phyloP scores from a whole-genome alignment of 2,329 filamentous ascomycete genomes.

The Arthrobotrys sphaeroides region DNA sequence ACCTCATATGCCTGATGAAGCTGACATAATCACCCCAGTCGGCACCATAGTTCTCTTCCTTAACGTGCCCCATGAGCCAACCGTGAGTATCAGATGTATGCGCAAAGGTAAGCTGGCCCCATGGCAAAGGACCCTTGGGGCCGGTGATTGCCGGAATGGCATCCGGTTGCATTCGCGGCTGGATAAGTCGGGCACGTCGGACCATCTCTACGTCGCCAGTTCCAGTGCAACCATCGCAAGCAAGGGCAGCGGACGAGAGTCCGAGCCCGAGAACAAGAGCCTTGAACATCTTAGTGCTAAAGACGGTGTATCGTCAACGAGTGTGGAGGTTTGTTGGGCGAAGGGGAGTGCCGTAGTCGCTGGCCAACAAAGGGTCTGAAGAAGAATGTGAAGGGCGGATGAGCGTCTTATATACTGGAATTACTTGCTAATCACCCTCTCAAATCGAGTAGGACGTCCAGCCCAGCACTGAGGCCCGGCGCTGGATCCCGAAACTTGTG shows the following conservation, averaged over 20 bases:
- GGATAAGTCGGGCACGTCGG: constrained; percentile 40
- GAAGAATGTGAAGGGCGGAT: neutral
- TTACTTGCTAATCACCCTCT: neutral
- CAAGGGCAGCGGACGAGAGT: constrained; percentile 39
- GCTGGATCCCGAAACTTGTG: constrained; percentile 5
- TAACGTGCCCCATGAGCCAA: constrained; percentile 91
- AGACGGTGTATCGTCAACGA: constrained; percentile 3
- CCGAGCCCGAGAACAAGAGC: constrained; percentile 43
- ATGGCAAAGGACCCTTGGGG: constrained; percentile 47
- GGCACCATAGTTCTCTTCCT: constrained; percentile 92
- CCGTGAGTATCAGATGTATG: constrained; percentile 61
- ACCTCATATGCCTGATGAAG: constrained; percentile 82
- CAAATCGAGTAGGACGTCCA: constrained; percentile 12
- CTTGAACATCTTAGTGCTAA: constrained; percentile 26
- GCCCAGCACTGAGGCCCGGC: neutral
- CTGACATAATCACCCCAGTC: constrained; percentile 99
- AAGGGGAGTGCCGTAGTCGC: constrained; percentile 20
- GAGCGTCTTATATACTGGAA: constrained; percentile 22
- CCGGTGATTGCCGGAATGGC: constrained; percentile 29
- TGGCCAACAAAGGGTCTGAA: constrained; percentile 16
- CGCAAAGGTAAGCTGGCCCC: constrained; percentile 48
- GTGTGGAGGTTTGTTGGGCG: constrained; percentile 11
- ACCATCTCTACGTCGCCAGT: constrained; percentile 50
- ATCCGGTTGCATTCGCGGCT: constrained; percentile 52
- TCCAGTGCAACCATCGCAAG: constrained; percentile 48